Evolutionary conservation across 306 rosid species (phyloP), one percentile per base, ranked within the genome.

Genomic region (Quercus berberidifolia): DNA sequence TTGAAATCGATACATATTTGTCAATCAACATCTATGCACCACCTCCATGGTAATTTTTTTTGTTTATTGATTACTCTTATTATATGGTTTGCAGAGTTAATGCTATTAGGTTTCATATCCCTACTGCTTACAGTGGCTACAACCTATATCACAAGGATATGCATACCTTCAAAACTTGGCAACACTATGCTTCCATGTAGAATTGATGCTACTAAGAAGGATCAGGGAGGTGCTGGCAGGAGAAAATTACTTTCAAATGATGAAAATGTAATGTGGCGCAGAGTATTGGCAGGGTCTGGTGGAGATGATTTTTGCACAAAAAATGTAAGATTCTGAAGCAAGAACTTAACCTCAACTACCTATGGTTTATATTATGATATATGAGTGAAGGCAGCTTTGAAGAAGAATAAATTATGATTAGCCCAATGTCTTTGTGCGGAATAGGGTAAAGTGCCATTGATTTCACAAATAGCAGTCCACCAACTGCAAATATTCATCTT

Each of bases 81-180:
- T 25, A 14, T 43, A 19, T 19, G 28, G 9, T 12, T 14, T 80
- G 87, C 90, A 92, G 97, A 89, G 82, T 72, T 92, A 6, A 90
- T 92, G 94, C 85, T 90, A 8, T 71, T 92, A 78, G 97, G 97
- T 31, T 92, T 90, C 76, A 71, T 92, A 75, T 92, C 97, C 19
- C 81, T 92, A 21, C 77, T 90, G 60, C 82, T 92, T 21, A 92
- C 97, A 0, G 90, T 86, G 75, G 87, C 91, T 18, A 88, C 92
- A 38, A 70, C 33, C 55, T 87, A 60, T 59, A 28, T 92, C 14
- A 83, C 89, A 2, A 89, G 78, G 65, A 86, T 92, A 79, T 92
- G 94, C 80, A 86, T 92, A 21, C 81, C 92, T 15, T 0, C 3
- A 1, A 60, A 73, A 14, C 11, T 46, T 71, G 87, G 89, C 13